A percentile compares a stretch with the other conserved stretches of the same genome.
Evolutionary conservation across 495 filamentous ascomycete species (phyloP).

Genomic region (Aspergillus hancockii): DNA sequence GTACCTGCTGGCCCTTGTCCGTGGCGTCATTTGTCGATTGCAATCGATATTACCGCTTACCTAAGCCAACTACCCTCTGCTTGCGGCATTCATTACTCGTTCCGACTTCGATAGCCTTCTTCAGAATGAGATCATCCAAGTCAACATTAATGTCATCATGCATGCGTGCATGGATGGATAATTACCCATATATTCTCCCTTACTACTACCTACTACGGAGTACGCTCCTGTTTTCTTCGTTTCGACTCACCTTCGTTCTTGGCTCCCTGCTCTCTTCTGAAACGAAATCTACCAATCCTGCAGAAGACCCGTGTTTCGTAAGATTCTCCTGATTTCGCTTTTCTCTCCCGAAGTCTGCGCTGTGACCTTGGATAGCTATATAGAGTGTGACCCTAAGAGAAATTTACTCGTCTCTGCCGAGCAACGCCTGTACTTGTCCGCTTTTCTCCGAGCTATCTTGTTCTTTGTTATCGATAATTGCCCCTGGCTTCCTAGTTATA

Average conservation of each 20-base stretch:
- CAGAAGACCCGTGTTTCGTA: not conserved
- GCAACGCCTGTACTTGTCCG: not conserved
- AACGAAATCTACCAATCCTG: too few species aligned
- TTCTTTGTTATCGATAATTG: conserved; percentile 20
- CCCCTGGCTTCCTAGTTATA: conserved; percentile 19
- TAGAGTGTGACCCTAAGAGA: not conserved
- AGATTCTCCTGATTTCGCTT: not conserved
- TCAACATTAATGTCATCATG: not conserved
- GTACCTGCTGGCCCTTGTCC: too few species aligned
- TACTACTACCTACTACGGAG: too few species aligned
- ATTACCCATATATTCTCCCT: not conserved
- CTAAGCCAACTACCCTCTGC: conserved; percentile 22
- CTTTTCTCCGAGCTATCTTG: conserved; percentile 23
- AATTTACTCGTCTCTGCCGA: not conserved
- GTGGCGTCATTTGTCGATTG: not conserved
- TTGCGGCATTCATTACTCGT: conserved; percentile 27
- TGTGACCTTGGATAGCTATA: not conserved
- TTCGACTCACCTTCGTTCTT: too few species aligned
- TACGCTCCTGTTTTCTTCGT: not conserved
- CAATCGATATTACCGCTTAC: not conserved
- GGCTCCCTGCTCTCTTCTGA: not conserved
- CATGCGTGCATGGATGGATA: conserved; percentile 7
- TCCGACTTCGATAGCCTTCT: conserved; percentile 28
- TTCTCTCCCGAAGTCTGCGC: not conserved
- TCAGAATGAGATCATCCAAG: conserved; percentile 1